Evolutionary conservation across 495 filamentous ascomycete species (phyloP).

Genomic region (Friedmanniomyces endolithicus): DNA sequence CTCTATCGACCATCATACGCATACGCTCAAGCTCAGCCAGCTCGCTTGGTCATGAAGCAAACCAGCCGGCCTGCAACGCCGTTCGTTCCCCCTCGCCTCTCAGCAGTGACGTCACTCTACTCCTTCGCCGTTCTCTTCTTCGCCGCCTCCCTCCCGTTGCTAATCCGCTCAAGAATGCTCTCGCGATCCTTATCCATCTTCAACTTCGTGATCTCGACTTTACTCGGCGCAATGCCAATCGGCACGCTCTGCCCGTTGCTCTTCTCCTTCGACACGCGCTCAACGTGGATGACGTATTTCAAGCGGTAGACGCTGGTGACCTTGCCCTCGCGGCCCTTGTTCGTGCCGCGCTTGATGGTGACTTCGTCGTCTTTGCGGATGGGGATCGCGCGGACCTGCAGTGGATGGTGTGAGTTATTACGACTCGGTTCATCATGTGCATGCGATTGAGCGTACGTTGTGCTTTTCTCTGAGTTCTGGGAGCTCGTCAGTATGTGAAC

Average conservation of each 20-base stretch:
- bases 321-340: slow-evolving; percentile 95
- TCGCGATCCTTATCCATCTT: slow-evolving; percentile 98
- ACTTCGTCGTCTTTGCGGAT: slow-evolving; percentile 98
- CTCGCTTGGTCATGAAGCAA: not conserved
- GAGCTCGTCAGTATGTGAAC: slow-evolving; percentile 4
- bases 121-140: slow-evolving; percentile 35
- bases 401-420: slow-evolving; percentile 18
- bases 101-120: not conserved
- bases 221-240: slow-evolving; percentile 77
- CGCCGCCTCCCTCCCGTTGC: slow-evolving; percentile 53
- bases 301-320: slow-evolving; percentile 86
- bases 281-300: slow-evolving; percentile 86
- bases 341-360: slow-evolving; percentile 66
- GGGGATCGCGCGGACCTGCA: slow-evolving; percentile 85
- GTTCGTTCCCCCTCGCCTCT: not conserved
- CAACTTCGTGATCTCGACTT: slow-evolving; percentile 92
- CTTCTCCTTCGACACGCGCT: slow-evolving; percentile 89
- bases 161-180: slow-evolving; percentile 76
- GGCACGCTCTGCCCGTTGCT: slow-evolving; percentile 82
- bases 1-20: not conserved
- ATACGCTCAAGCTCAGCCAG: not conserved
- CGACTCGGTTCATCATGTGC: slow-evolving; percentile 17
- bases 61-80: not conserved
- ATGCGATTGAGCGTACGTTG: slow-evolving; percentile 51
- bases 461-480: slow-evolving; percentile 84